Conservation (phyloP, 1,139 yeast species). For the Taiozyma sp. region DNA sequence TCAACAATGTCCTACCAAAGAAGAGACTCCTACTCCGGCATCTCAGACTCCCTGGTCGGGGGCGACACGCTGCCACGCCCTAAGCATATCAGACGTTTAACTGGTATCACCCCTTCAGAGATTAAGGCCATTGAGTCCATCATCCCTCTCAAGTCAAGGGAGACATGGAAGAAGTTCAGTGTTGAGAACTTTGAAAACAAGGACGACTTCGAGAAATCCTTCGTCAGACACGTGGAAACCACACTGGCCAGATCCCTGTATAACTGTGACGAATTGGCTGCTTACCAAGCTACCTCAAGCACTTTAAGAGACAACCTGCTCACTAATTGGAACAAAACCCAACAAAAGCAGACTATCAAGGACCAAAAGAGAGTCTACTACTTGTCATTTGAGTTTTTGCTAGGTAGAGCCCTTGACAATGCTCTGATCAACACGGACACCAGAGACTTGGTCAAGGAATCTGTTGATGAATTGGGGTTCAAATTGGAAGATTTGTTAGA, state of each 20-base stretch:
- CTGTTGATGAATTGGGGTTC: constrained; percentile 78
- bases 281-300: constrained; percentile 83
- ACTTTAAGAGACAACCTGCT: constrained; percentile 76
- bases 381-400: constrained; percentile 79
- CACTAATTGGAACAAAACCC: constrained; percentile 90
- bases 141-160: constrained; percentile 74
- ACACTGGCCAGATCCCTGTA: constrained; percentile 84
- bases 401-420: constrained; percentile 96
- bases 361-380: constrained; percentile 88
- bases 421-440: constrained; percentile 76
- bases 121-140: constrained; percentile 75
- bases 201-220: constrained; percentile 62
- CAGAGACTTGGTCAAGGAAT: constrained; percentile 45
- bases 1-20: constrained; percentile 3
- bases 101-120: constrained; percentile 90
- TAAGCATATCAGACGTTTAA: constrained; percentile 52
- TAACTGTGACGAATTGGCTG: constrained; percentile 89
- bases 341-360: constrained; percentile 77
- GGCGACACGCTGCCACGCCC: constrained; percentile 20
- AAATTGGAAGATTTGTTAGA: constrained; percentile 79
- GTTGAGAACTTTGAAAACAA: constrained; percentile 43
- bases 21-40: constrained; percentile 13
- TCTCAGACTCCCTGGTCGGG: constrained; percentile 8
- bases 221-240: constrained; percentile 85
- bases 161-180: constrained; percentile 67